These are phyloP conservation scores for Chytriomyces sp. DNA, from an alignment of 192 early-diverging fungal genomes.

Conservation along the genomic window DNA sequence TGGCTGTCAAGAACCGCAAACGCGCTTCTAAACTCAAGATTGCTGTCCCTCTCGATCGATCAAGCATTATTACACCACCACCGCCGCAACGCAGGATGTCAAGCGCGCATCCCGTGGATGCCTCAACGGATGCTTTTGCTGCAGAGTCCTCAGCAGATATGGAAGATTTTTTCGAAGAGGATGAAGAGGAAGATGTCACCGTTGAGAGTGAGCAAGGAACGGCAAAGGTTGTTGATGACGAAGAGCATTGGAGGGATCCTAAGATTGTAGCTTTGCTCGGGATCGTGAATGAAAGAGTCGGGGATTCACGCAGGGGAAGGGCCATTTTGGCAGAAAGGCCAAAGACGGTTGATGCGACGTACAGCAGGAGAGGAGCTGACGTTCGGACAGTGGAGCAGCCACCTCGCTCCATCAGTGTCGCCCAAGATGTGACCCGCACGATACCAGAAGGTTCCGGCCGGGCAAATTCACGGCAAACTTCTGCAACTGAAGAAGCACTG, in stretches of 20 bases:
- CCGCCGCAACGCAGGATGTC: too few relatives aligned
- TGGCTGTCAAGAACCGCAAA: conserved; percentile 6
- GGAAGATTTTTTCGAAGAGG: background rate
- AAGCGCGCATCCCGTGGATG: too few relatives aligned
- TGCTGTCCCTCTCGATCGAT: background rate
- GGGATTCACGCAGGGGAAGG: background rate
- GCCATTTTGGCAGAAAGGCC: background rate
- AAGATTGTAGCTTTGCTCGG: background rate
- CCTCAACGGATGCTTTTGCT: background rate
- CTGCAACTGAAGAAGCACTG: too few relatives aligned
- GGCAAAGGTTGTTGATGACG: background rate
- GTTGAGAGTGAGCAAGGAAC: background rate
- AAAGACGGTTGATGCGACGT: too few relatives aligned
- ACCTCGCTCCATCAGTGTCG: too few relatives aligned
- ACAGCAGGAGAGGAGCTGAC: too few relatives aligned
- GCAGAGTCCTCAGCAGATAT: background rate
- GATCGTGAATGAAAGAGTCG: background rate
- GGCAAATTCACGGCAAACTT: too few relatives aligned
- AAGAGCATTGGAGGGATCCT: background rate
- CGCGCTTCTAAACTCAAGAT: background rate
- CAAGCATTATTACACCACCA: too few relatives aligned
- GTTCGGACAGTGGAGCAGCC: too few relatives aligned
- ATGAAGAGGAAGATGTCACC: background rate
- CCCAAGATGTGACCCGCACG: too few relatives aligned
- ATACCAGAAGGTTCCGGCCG: too few relatives aligned